These are phyloP conservation scores for Cucumis cinereus DNA, from an alignment of 306 rosid species.

Conservation along the genomic window DNA sequence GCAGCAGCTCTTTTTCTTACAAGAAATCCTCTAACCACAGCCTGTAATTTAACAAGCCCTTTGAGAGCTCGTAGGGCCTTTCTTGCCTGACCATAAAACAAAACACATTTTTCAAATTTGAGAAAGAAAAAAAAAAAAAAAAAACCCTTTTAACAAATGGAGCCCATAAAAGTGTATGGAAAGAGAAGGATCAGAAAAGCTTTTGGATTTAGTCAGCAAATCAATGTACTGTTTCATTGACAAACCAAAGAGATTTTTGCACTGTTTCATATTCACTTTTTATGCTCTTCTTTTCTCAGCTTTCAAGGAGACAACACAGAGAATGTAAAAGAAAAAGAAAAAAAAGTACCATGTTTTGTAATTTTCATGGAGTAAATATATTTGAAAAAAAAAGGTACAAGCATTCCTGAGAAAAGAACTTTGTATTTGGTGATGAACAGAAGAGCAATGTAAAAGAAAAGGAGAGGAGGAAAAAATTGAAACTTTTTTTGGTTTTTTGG, in stretches of 20 bases:
- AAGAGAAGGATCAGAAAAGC: not conserved
- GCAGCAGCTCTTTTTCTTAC: conserved; percentile 88
- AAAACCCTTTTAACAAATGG: not conserved
- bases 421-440: not conserved
- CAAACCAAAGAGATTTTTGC: not conserved
- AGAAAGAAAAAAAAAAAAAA: not conserved
- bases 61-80: conserved; percentile 82
- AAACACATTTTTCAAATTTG: not conserved
- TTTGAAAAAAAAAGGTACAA: not conserved
- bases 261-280: not conserved
- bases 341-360: not conserved
- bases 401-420: not conserved
- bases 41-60: conserved; percentile 89
- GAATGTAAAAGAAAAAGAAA: not conserved
- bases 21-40: conserved; percentile 79
- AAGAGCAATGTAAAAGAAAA: not conserved
- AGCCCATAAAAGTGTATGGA: not conserved
- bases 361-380: not conserved
- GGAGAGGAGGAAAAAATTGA: not conserved
- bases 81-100: conserved; percentile 44
- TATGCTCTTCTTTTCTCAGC: not conserved
- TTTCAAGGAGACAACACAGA: not conserved
- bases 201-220: not conserved
- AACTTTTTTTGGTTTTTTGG: not conserved
- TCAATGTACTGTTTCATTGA: conserved; percentile 7